These are phyloP conservation scores for Salix brachista DNA, from an alignment of 345 rosid genomes.

Conservation along the genomic window DNA sequence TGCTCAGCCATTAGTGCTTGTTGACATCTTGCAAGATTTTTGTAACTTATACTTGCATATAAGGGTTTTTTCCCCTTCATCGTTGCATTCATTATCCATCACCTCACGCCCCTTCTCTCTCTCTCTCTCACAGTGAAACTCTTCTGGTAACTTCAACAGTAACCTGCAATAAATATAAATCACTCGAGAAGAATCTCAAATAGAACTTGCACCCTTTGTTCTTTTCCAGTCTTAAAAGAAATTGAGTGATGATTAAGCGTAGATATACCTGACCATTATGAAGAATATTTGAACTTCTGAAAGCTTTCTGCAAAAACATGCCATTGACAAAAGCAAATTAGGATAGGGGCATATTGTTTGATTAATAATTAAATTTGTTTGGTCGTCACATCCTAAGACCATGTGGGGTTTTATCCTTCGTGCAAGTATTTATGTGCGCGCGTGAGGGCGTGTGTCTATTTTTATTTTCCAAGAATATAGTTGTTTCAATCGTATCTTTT, in stretches of 20 bases:
- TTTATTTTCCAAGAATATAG: neutral
- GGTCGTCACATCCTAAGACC: neutral
- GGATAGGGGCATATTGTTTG: too few relatives aligned
- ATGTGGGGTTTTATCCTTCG: neutral
- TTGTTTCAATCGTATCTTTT: neutral
- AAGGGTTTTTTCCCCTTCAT: neutral
- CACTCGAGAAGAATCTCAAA: neutral
- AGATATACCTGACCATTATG: neutral
- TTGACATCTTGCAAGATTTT: constrained; percentile 5
- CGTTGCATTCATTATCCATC: neutral
- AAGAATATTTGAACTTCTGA: neutral
- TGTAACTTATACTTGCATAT: neutral
- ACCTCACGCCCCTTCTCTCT: neutral
- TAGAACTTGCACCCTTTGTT: neutral
- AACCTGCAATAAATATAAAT: neutral
- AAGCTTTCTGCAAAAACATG: neutral
- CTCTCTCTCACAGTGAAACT: too few relatives aligned
- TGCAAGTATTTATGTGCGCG: neutral
- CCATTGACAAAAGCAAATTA: neutral
- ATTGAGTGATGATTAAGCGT: neutral
- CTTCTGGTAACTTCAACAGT: neutral
- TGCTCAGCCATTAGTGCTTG: neutral
- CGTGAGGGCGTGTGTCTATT: neutral
- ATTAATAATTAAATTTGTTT: too few relatives aligned
- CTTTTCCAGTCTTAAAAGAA: neutral